Percentiles rank a stretch among this genome's conserved stretches.
phyloP scores from a whole-genome alignment of 2,329 filamentous ascomycete genomes.

The Cadophora sp. region DNA sequence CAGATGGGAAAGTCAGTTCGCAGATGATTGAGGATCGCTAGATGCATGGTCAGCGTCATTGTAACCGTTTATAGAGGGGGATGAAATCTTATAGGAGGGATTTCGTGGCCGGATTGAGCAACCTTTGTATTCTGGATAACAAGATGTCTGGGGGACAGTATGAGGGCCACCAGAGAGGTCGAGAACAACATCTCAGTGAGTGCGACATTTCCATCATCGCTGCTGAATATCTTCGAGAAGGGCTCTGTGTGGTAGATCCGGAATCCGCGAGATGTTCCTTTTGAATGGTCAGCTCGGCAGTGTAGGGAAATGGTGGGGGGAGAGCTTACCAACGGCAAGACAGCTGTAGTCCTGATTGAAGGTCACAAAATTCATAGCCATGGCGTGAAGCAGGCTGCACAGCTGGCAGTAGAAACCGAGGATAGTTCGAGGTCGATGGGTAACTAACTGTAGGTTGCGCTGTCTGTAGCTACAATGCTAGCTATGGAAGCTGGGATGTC shows the following conservation, averaged over 20 bases:
- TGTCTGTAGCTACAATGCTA: conserved; percentile 1
- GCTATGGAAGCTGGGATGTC: neutral
- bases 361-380: conserved; percentile 95
- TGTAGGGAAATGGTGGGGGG: conserved; percentile 6
- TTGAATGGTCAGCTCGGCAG: conserved; percentile 26
- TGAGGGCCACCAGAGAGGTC: conserved; percentile 92
- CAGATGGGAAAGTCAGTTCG: conserved; percentile 98
- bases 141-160: conserved; percentile 87
- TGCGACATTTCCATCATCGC: conserved; percentile 91
- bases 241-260: conserved; percentile 97
- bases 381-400: conserved; percentile 48
- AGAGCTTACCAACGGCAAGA: conserved; percentile 82
- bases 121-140: conserved; percentile 99
- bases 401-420: conserved; percentile 6
- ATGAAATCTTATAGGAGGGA: neutral
- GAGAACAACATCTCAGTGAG: conserved; percentile 99
- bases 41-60: conserved; percentile 7
- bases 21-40: conserved; percentile 84
- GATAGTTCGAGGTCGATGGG: neutral
- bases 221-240: conserved; percentile 93
- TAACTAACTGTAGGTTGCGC: neutral
- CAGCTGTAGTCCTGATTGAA: conserved; percentile 99
- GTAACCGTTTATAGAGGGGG: neutral
- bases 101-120: conserved; percentile 38
- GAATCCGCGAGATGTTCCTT: conserved; percentile 91